Base-by-base conservation (phyloP, 306 rosid genomes). In the Glycine latifolia region DNA sequence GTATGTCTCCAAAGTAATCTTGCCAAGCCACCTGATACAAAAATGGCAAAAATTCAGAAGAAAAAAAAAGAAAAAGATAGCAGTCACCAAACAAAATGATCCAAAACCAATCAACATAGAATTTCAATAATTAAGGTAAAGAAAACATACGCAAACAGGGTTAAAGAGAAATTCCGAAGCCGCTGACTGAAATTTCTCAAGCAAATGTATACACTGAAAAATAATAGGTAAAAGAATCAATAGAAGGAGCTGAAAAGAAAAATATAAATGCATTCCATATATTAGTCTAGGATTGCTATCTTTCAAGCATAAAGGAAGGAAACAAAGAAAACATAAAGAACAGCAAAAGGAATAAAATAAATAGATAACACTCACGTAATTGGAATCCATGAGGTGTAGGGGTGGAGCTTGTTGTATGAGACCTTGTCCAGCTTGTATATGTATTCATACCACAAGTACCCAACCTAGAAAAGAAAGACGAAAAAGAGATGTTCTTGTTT, bases 371-470 rank as follows among this genome's bases (percentile, higher is more conserved):
- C 98, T 31, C 82, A 95, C 98, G 97, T 95, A 79, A 95, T 95
- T 35, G 97, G 99, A 85, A 95, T 95, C 99, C 99, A 95, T 50
- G 99, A 95, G 63, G 99, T 95, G 90, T 95, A 95, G 12, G 99
- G 99, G 86, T 95, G 99, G 46, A 86, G 81, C 81, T 93, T 95
- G 88, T 95, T 95, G 83, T 95, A 95, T 16, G 97, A n/a, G 77
- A 93, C 94, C 88, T 93, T 95, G 91, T 95, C 99, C 85, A 95
- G 89, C 92, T 93, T 95, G 91, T 93, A 95, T 73, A 95, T 92
- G 85, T 67, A 93, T 84, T 93, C 99, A 48, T 85, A 95, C 99
- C 99, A 95, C 81, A 93, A 14, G 86, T 93, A 95, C 79, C 99
- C 99, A 87, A 87, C 98, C 99, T 95, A 83, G 66, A 76, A 80